Conservation (phyloP, 164 flowering plant genomes). For the Buxus sempervirens region DNA sequence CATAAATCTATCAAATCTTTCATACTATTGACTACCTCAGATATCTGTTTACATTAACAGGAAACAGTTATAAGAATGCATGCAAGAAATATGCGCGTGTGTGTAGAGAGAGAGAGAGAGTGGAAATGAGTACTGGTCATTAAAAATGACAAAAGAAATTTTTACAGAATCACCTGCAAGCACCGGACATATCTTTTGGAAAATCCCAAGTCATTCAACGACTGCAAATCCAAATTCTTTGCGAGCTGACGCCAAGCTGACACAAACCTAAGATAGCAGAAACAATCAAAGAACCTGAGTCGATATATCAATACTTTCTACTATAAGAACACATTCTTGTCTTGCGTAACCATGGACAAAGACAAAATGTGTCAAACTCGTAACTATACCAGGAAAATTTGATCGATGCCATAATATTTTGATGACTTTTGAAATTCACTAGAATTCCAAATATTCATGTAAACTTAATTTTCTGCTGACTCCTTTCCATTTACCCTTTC, state of each 20-base stretch:
- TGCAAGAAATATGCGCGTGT: too few species aligned
- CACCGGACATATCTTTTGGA: slow-evolving; percentile 95
- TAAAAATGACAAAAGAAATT: not conserved
- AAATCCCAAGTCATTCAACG: slow-evolving; percentile 91
- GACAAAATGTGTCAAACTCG: not conserved
- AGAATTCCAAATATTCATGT: too few species aligned
- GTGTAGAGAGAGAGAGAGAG: too few species aligned
- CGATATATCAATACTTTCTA: not conserved
- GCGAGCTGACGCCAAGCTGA: slow-evolving; percentile 89
- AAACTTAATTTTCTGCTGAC: too few species aligned
- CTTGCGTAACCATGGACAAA: not conserved
- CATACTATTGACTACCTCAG: slow-evolving; percentile 96
- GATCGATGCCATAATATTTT: too few species aligned
- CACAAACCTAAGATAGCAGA: slow-evolving; percentile 53
- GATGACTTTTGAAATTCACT: too few species aligned
- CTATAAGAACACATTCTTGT: not conserved
- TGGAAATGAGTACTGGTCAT: not conserved
- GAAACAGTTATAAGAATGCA: slow-evolving; percentile 1
- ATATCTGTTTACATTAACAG: slow-evolving; percentile 49
- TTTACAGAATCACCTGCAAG: slow-evolving; percentile 61
- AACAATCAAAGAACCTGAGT: not conserved
- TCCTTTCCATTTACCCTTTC: too few species aligned
- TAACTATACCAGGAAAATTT: too few species aligned
- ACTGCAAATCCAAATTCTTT: slow-evolving; percentile 75
- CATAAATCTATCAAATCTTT: slow-evolving; percentile 84